Evolutionary conservation across 257 asterid species (phyloP).

Genomic region (Solanum peruvianum): DNA sequence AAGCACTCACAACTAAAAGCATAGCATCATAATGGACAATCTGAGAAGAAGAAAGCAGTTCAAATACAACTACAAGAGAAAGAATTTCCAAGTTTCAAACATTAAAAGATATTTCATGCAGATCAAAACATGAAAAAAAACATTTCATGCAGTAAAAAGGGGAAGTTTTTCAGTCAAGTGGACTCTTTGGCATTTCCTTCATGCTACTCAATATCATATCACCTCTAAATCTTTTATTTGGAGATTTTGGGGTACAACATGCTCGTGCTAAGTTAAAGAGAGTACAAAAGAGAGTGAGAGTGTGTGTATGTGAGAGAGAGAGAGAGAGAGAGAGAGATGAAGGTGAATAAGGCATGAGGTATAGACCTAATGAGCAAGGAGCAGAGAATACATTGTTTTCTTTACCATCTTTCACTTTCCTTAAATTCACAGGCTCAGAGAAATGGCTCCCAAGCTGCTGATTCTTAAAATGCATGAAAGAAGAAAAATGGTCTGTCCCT

Average conservation of each 20-base stretch:
- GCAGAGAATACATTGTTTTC: not conserved
- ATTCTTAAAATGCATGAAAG: constrained; percentile 40
- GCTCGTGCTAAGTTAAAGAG: not conserved
- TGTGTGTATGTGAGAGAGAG: too few relatives aligned
- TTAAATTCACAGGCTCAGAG: not conserved
- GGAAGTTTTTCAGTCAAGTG: not conserved
- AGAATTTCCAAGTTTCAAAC: not conserved
- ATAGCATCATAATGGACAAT: not conserved
- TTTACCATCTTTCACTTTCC: not conserved
- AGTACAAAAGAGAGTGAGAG: not conserved
- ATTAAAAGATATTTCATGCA: not conserved
- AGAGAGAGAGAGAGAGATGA: not conserved
- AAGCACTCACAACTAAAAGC: not conserved
- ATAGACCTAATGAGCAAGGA: not conserved
- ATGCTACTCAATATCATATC: not conserved
- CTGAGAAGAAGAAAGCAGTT: not conserved
- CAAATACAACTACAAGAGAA: not conserved
- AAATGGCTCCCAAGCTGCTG: constrained; percentile 28
- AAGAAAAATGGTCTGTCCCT: constrained; percentile 25
- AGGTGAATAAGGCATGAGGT: not conserved
- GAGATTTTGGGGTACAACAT: not conserved
- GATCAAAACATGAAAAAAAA: not conserved
- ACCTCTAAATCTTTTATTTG: not conserved
- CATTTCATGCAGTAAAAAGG: not conserved
- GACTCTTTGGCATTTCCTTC: not conserved